Conservation (phyloP, 139 green algal species). For the Zygnema cylindricum region DNA sequence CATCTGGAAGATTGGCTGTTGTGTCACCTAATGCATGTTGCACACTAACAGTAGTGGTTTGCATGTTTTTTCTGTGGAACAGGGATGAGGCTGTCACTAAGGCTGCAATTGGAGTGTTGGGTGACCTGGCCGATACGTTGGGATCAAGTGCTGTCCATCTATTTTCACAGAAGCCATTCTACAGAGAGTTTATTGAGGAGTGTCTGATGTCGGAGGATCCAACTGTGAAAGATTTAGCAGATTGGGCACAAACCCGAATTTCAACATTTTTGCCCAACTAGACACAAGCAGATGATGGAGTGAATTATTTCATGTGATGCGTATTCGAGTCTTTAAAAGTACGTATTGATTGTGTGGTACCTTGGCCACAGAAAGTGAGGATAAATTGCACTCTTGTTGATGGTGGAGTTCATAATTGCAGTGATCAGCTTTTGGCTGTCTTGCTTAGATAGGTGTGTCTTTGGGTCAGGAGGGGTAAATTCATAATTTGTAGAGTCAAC, state of each 20-base stretch:
- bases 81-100: conserved; percentile 71
- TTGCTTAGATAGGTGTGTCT: background rate
- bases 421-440: background rate
- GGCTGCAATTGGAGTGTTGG: conserved; percentile 72
- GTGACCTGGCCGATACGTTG: conserved; percentile 73
- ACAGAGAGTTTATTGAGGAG: conserved; percentile 60
- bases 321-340: background rate
- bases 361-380: background rate
- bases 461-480: background rate
- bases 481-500: background rate
- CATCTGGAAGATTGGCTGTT: background rate
- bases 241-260: conserved; percentile 65
- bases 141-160: conserved; percentile 14
- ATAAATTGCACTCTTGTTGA: background rate
- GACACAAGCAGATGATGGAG: background rate
- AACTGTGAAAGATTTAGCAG: conserved; percentile 46
- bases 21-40: background rate
- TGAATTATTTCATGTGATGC: background rate
- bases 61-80: background rate
- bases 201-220: conserved; percentile 51
- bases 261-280: conserved; percentile 65
- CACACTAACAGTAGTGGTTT: background rate
- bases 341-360: background rate
- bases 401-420: background rate
- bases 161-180: conserved; percentile 54